Evolutionary conservation across 225 moss, liverwort and hornwort species (phyloP), one percentile per base, ranked within the genome.

Genomic region (Pleurozium schreberi): DNA sequence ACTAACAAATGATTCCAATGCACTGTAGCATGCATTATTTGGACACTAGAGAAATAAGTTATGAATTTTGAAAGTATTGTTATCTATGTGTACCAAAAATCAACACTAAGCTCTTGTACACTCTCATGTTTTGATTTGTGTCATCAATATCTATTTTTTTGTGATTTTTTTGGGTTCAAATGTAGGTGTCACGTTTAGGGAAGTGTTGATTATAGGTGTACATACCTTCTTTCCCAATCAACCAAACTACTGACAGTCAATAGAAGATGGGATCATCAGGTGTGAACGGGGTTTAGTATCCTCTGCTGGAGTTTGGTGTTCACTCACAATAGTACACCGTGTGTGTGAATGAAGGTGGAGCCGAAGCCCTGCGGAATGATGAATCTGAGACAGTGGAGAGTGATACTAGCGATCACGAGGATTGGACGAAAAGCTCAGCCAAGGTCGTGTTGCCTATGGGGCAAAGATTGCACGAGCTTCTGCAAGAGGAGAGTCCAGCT

Each of bases 371-470:
- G 75, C 80, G 90, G 64, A 89, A 89, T 62, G 89, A 90, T 88
- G 91, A 90, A 85, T 75, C 83, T 38, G 94, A 94, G 45, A 80
- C 52, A 84, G 86, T 90, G 71, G 93, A 92, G 38, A 88, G 89
- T 77, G 90, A 94, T 67, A 50, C 87, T 10, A 90, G 94, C 62
- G 92, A 92, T 58, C 86, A 91, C 6, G 90, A 88, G 38, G 89
- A 86, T 87, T 87, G 88, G 88, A 86, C 79, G 10, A 90, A 73
- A 81, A 86, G 67, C 85, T 88, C 90, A 50, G 71, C 71, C 62
- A 90, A 90, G 89, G 89, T 81, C 84, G 91, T 91, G 80, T 66
- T 89, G 63, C 93, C 95, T 14, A 80, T 95, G 92, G 93, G 87
- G 15, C 91, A 92, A 85, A 90, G 91, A 76, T 89, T 91, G 84